These are phyloP conservation scores for Scutellaria baicalensis DNA, from an alignment of 257 asterid species.

Conservation along the genomic window DNA sequence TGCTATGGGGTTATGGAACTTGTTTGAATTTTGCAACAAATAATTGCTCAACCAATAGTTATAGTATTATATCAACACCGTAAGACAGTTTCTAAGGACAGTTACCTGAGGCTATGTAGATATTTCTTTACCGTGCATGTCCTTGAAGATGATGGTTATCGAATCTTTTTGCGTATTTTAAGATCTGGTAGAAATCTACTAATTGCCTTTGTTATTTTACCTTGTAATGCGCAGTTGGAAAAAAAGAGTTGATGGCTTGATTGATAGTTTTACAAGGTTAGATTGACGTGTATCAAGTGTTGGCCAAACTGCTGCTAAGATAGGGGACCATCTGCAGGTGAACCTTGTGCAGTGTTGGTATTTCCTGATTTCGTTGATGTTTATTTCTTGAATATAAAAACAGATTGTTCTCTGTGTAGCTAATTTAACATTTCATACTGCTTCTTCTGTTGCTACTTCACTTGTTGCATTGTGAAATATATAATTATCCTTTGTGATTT, in stretches of 20 bases:
- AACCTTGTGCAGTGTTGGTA: conserved; percentile 5
- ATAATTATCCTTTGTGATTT: background rate
- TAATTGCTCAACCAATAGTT: background rate
- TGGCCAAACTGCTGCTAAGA: conserved; percentile 99
- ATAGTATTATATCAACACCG: conserved; percentile 40
- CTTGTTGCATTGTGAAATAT: conserved; percentile 3
- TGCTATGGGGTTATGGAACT: too few relatives aligned
- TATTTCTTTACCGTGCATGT: background rate
- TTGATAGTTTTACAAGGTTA: conserved; percentile 86
- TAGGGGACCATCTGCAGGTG: conserved; percentile 98
- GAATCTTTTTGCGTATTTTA: background rate
- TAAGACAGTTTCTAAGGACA: conserved; percentile 86
- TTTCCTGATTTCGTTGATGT: background rate
- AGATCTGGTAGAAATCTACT: too few relatives aligned
- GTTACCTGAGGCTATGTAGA: conserved; percentile 9
- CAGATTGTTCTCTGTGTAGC: background rate
- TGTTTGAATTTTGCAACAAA: background rate
- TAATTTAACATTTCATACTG: background rate
- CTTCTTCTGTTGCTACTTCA: background rate
- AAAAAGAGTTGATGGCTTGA: conserved; percentile 92
- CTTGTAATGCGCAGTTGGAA: conserved; percentile 61
- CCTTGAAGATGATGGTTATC: background rate
- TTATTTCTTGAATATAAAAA: background rate
- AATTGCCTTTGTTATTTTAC: background rate
- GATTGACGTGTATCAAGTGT: conserved; percentile 96